Percentiles rank a stretch among this genome's conserved stretches.
Evolutionary conservation across 108 stramenopile species (phyloP).

Genomic region (Ochromonas danica): DNA sequence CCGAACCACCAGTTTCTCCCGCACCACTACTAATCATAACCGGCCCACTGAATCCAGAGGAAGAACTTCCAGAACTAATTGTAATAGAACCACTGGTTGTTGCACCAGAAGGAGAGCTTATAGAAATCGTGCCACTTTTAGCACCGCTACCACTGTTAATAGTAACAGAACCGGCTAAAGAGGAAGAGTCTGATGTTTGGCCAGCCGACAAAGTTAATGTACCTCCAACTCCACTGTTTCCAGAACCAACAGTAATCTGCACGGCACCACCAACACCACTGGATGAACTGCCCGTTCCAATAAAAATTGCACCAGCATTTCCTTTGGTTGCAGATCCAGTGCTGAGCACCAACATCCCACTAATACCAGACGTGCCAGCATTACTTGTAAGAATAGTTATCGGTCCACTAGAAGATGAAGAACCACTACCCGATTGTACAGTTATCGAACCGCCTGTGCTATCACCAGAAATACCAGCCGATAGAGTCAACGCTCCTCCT

Average conservation of each 20-base stretch:
- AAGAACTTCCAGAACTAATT: neutral
- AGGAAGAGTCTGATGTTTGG: too few relatives aligned
- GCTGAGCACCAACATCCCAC: neutral
- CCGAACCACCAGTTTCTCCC: too few relatives aligned
- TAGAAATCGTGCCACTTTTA: neutral
- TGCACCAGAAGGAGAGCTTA: neutral
- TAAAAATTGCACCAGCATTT: conserved; percentile 22
- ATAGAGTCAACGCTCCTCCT: neutral
- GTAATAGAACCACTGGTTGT: neutral
- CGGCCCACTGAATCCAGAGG: neutral
- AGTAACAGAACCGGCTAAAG: too few relatives aligned
- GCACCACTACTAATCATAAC: too few relatives aligned
- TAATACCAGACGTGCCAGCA: neutral
- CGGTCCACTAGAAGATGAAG: neutral
- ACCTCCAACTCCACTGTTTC: neutral
- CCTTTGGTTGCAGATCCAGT: neutral
- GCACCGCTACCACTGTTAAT: neutral
- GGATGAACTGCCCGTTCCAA: neutral
- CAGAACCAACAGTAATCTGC: conserved; percentile 6
- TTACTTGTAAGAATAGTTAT: neutral
- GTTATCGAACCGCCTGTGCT: neutral
- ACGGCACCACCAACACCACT: neutral
- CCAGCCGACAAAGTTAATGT: neutral
- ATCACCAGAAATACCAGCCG: neutral
- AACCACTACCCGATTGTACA: neutral